phyloP scores from a whole-genome alignment of 2,329 filamentous ascomycete species.

The Nigrospora sphaerica region DNA sequence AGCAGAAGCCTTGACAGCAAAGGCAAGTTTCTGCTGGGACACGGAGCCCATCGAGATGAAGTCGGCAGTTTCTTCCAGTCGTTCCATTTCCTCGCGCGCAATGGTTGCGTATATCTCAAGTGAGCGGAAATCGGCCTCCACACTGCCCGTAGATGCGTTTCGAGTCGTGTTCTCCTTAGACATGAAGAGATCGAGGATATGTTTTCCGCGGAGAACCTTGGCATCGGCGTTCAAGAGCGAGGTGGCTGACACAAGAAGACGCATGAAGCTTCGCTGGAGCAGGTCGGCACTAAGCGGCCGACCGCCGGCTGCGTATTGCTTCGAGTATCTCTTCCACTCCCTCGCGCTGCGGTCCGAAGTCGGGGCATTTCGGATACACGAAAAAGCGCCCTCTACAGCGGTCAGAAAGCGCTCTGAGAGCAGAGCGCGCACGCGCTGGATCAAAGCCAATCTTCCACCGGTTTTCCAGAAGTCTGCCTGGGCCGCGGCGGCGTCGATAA shows the following conservation, averaged over 20 bases:
- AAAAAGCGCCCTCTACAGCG: constrained; percentile 82
- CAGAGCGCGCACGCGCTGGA: constrained; percentile 64
- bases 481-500: constrained; percentile 74
- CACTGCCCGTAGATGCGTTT: constrained; percentile 29
- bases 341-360: constrained; percentile 57
- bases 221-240: constrained; percentile 64
- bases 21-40: constrained; percentile 81
- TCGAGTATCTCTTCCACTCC: constrained; percentile 83
- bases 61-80: constrained; percentile 83
- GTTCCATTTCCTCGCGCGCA: constrained; percentile 74
- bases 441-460: constrained; percentile 64
- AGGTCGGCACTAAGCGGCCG: constrained; percentile 87
- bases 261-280: constrained; percentile 81
- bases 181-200: constrained; percentile 70
- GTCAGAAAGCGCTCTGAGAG: constrained; percentile 81
- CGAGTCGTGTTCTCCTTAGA: constrained; percentile 42
- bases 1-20: constrained; percentile 76
- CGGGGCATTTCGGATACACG: constrained; percentile 76
- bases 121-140: constrained; percentile 46
- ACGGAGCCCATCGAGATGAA: constrained; percentile 80
- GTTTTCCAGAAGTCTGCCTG: constrained; percentile 76
- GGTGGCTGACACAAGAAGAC: constrained; percentile 71
- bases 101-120: constrained; percentile 63
- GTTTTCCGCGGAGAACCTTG: constrained; percentile 48
- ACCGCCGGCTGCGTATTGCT: constrained; percentile 72